A percentile compares a stretch with the other conserved stretches of the same genome.
These are phyloP conservation scores for Phytophthora palmivora DNA, from an alignment of 352 stramenopile species.

Conservation along the genomic window DNA sequence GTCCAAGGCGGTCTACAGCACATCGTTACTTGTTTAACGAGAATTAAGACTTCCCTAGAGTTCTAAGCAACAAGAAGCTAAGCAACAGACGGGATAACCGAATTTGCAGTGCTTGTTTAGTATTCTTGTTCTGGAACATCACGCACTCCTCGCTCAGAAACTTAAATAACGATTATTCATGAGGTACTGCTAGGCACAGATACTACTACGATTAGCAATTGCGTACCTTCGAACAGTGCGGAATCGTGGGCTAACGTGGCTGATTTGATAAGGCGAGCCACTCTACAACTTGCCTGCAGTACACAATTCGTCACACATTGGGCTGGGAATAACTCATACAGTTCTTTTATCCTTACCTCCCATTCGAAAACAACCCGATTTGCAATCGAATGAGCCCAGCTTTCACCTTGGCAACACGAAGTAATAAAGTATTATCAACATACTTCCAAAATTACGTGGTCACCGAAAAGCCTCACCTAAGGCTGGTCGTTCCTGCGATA, in stretches of 20 bases:
- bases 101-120: constrained; percentile 1
- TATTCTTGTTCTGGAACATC: constrained; percentile 30
- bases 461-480: constrained; percentile 29
- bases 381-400: constrained; percentile 70
- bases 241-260: constrained; percentile 44
- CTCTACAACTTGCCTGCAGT: constrained; percentile 41
- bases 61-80: no score
- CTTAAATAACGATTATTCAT: constrained; percentile 9
- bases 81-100: not conserved
- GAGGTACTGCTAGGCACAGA: not conserved
- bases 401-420: constrained; percentile 55
- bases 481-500: constrained; percentile 37
- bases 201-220: no score
- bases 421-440: not conserved
- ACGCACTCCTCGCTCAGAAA: constrained; percentile 38
- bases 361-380: constrained; percentile 71
- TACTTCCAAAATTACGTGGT: not conserved
- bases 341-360: constrained; percentile 44
- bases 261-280: constrained; percentile 62
- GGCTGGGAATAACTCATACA: no score
- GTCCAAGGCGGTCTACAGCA: no score
- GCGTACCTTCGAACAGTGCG: constrained; percentile 51
- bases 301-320: not conserved
- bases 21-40: no score
- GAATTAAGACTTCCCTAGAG: not conserved